Base-by-base conservation (phyloP, 495 filamentous ascomycete species). In the Barbatosphaeria neglecta region DNA sequence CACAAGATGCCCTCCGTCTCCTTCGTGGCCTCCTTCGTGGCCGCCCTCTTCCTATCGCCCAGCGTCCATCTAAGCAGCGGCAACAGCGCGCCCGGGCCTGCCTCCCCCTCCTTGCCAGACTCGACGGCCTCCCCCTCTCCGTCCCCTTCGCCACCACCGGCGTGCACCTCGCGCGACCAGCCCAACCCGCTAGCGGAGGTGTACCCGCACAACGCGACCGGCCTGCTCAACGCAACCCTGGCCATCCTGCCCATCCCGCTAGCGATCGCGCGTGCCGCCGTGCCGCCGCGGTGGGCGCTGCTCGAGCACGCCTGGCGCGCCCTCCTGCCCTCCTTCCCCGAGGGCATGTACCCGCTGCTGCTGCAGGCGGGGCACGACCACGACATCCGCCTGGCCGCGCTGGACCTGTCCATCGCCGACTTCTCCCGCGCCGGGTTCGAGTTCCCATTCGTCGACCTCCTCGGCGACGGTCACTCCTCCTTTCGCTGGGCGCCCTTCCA, bases 331-430 rank as follows among this genome's bases (percentile, higher is more conserved):
- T 50, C 53, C 25, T 70, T 70, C 28, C 65, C 65, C 2, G 50
- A 55, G 40, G 65, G 61, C 20, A 69, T 69, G 65, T 70, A 68
- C 45, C 67, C 67, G 5, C 61, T 70, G 49, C 41, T 70, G 53
- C 28, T 67, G 15, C 65, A 70, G 43, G 65, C 65, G 9, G 67
- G 63, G 6, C 65, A 69, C 19, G 67, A 70, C 47, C 67, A 70
- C 33, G 67, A 70, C 33, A 43, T 70, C 15, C 63, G 64, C 48
- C 43, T 67, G 8, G 49, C 44, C 16, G 57, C 58, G 0, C 63
- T 63, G 22, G 61, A 59, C 40, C 56, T 62, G 24, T 61, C 60
- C 5, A 31, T 68, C 2, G 46, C 63, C 2, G 67, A 70, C 61
- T 70, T 70, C 17, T 63, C 64, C 11, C 65, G 65, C 7, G 59